phyloP scores from a whole-genome alignment of 768 basidiomycete genomes.

The Suillus sp. region DNA sequence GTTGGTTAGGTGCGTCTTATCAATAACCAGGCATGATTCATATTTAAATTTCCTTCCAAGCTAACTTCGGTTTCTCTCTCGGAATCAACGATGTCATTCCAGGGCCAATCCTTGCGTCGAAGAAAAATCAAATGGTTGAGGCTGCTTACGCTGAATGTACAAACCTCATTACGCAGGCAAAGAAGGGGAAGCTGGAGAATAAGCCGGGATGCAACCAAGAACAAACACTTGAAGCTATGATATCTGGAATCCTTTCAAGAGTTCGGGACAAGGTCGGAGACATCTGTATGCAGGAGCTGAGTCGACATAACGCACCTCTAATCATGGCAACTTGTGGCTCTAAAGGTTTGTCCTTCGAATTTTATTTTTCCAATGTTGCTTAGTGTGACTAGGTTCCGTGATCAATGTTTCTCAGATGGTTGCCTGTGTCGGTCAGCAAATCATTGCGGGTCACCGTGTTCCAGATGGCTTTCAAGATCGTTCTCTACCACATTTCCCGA shows the following conservation, averaged over 20 bases:
- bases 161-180: slow-evolving; percentile 85
- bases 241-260: slow-evolving; percentile 90
- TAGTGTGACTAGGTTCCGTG: slow-evolving; percentile 74
- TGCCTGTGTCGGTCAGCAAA: slow-evolving; percentile 99
- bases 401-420: slow-evolving; percentile 99
- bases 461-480: slow-evolving; percentile 99
- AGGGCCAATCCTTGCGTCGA: slow-evolving; percentile 73
- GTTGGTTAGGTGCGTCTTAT: slow-evolving; percentile 76
- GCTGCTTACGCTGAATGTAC: slow-evolving; percentile 87
- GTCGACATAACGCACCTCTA: slow-evolving; percentile 92
- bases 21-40: not conserved
- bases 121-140: slow-evolving; percentile 86
- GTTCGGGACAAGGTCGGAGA: slow-evolving; percentile 96
- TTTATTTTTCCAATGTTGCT: not conserved
- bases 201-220: slow-evolving; percentile 98
- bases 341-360: slow-evolving; percentile 62
- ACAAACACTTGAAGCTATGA: slow-evolving; percentile 94
- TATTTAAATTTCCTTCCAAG: slow-evolving; percentile 46
- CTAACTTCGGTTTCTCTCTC: slow-evolving; percentile 95
- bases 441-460: slow-evolving; percentile 97
- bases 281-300: slow-evolving; percentile 98
- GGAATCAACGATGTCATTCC: slow-evolving; percentile 99
- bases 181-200: slow-evolving; percentile 90
- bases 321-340: slow-evolving; percentile 99
- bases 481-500: slow-evolving; percentile 97